Base-by-base conservation (phyloP, 1,284 basidiomycete genomes). In the Cutaneotrichosporon mucoides region DNA sequence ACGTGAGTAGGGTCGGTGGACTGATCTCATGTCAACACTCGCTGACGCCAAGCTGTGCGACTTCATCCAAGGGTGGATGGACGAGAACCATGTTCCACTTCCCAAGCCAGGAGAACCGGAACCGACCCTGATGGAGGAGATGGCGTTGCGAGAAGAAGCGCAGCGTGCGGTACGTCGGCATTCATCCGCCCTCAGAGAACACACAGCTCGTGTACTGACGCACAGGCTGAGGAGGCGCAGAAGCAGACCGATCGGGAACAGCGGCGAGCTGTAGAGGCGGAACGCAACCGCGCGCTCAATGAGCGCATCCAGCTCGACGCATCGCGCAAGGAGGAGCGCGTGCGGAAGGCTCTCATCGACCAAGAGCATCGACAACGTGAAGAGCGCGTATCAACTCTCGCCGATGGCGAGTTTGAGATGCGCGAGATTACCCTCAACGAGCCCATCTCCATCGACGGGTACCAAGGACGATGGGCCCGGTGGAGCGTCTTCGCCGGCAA, bases 101-200 rank as follows among this genome's bases (percentile, higher is more conserved):
- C 71, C 76, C 6, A 71, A 65, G 43, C 61, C 66, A 0, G 70
- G 71, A 11, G 72, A 70, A 42, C 53, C 57, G 2, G 68, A 69
- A 8, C 74, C 72, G 8, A 76, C 71, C 9, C 61, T 79, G 36
- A 73, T 77, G 71, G 78, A 77, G 46, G 72, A 76, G 64, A 76
- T 73, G 66, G 75, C 75, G 4, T 61, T 71, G 36, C 62, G 78
- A 37, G 78, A 78, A 55, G 75, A 76, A 34, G 75, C 60, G 12
- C 64, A 77, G 57, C 56, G 66, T 60, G 72, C 73, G 5, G 78
- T 78, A 53, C 66, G 75, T 71, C 1, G 11, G n/a, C n/a, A n/a
- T 38, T 38, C 37, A 38, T 4, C 4, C 5, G 10, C 33, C 13
- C 7, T 2, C 5, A 1, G 1, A 34, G 12, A 33, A 16, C 6